Percentiles rank a stretch among this genome's conserved stretches.
These are phyloP conservation scores for Aquilaria sinensis DNA, from an alignment of 345 rosid species.

Conservation along the genomic window DNA sequence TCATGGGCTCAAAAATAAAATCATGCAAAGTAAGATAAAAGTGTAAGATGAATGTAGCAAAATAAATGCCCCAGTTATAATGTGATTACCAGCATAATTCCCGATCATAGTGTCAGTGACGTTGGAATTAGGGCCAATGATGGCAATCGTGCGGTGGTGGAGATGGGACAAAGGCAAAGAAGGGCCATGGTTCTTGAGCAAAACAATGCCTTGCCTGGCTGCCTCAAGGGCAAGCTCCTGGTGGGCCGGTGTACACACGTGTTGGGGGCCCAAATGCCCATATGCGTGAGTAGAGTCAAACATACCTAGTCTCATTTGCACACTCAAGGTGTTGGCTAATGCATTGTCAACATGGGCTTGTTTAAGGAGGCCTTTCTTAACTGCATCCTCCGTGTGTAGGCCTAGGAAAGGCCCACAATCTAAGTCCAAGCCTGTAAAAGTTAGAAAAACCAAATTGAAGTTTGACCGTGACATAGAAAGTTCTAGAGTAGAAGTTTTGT, in stretches of 20 bases:
- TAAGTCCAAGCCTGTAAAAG: slow-evolving; percentile 71
- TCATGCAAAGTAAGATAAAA: background rate
- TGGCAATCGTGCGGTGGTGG: slow-evolving; percentile 55
- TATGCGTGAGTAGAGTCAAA: slow-evolving; percentile 49
- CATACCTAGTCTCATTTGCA: slow-evolving; percentile 92
- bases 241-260: slow-evolving; percentile 70
- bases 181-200: slow-evolving; percentile 56
- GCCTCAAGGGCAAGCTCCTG: slow-evolving; percentile 83
- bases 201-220: slow-evolving; percentile 87
- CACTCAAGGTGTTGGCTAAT: slow-evolving; percentile 53
- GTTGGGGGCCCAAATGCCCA: slow-evolving; percentile 63
- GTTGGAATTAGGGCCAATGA: slow-evolving; percentile 78
- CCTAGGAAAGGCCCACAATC: slow-evolving; percentile 76
- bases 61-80: background rate
- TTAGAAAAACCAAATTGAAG: background rate
- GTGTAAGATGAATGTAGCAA: background rate
- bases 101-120: slow-evolving; percentile 83
- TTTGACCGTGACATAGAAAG: too few species aligned
- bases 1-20: background rate
- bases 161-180: slow-evolving; percentile 56
- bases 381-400: slow-evolving; percentile 41
- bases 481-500: too few species aligned
- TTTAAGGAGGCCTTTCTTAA: slow-evolving; percentile 35
- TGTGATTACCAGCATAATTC: slow-evolving; percentile 69
- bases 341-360: slow-evolving; percentile 61